Evolutionary conservation across 306 rosid genomes (phyloP), one percentile per base, ranked within the genome.

Genomic region (Vigna unguiculata): DNA sequence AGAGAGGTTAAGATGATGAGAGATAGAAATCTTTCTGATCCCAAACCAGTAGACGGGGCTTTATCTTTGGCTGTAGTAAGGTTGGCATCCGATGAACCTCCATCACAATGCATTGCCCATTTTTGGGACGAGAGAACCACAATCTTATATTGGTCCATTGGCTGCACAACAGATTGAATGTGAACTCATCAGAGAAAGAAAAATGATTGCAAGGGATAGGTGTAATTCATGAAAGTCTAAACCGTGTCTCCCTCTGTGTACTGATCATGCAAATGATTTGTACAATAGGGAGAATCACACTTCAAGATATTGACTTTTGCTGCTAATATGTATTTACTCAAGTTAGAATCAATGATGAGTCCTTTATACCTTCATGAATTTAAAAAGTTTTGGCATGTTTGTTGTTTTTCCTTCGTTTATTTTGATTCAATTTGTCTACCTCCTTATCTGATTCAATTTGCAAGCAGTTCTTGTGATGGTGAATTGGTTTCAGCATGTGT

Each of bases 1-100:
- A 88, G 82, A 83, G 97, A 90, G 85, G 93, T 91, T 63, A 90
- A 88, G 82, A 91, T 94, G 97, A 87, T 88, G 96, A 97, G 98
- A 85, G 94, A 90, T 52, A 73, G 73, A 81, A 87, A 86, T 81
- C 90, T 91, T 60, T 84, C 88, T 8, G 97, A 91, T 83, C 98
- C 98, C 30, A 88, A 83, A 74, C 96, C 90, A 22, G 94, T 90
- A 60, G 97, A 87, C 34, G 98, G 97, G 25, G 79, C 82, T 22
- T 75, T 90, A 58, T 83, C 88, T 30, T 81, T 91, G 91, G 88
- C 85, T 55, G 34, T 86, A 78, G 80, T 87, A 61, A 89, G 98
- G 79, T 83, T 94, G 84, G 96, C 89, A 61, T 86, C 87, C 20
- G 89, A 89, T 72, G 96, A 94, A 76, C 87, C 85, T 76, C 84